Evolutionary conservation across 352 stramenopile species (phyloP).

Genomic region (Pythium monospermum): DNA sequence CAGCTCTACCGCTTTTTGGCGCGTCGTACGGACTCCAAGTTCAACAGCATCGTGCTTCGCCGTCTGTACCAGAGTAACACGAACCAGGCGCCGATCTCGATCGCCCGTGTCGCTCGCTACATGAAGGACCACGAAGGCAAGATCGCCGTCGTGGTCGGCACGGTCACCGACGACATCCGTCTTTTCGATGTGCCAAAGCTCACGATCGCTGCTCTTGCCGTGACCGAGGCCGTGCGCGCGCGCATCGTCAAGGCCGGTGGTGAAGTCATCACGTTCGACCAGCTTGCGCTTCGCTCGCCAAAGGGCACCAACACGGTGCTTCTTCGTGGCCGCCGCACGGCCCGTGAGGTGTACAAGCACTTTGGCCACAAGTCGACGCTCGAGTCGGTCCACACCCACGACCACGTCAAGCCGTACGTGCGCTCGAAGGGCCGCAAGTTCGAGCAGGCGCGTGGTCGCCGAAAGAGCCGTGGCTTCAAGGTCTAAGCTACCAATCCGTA

Average conservation of each 20-base stretch:
- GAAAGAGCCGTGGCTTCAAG: slow-evolving; percentile 99
- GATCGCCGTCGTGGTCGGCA: slow-evolving; percentile 97
- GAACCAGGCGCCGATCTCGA: slow-evolving; percentile 97
- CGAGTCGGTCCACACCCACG: slow-evolving; percentile 97
- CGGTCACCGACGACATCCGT: slow-evolving; percentile 99
- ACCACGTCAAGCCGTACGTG: slow-evolving; percentile 98
- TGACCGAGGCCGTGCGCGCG: slow-evolving; percentile 97
- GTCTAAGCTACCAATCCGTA: slow-evolving; percentile 87
- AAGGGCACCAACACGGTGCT: slow-evolving; percentile 98
- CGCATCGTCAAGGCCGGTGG: slow-evolving; percentile 97
- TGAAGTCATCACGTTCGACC: slow-evolving; percentile 99
- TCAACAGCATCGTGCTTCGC: slow-evolving; percentile 98
- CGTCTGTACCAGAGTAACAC: slow-evolving; percentile 99
- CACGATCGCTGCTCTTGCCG: slow-evolving; percentile 94
- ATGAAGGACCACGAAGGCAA: slow-evolving; percentile 99
- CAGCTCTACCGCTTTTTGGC: slow-evolving; percentile 95
- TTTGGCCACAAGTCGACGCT: slow-evolving; percentile 98
- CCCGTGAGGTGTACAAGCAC: slow-evolving; percentile 96
- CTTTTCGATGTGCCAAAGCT: slow-evolving; percentile 96
- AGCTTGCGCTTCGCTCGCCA: slow-evolving; percentile 96
- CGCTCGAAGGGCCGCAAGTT: slow-evolving; percentile 99
- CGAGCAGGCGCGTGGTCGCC: slow-evolving; percentile 98
- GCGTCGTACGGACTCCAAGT: slow-evolving; percentile 98
- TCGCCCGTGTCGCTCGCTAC: slow-evolving; percentile 95
- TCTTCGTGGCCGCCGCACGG: slow-evolving; percentile 96